Conservation (phyloP, 2,329 filamentous ascomycete species). For the Epichloe gansuensis region DNA sequence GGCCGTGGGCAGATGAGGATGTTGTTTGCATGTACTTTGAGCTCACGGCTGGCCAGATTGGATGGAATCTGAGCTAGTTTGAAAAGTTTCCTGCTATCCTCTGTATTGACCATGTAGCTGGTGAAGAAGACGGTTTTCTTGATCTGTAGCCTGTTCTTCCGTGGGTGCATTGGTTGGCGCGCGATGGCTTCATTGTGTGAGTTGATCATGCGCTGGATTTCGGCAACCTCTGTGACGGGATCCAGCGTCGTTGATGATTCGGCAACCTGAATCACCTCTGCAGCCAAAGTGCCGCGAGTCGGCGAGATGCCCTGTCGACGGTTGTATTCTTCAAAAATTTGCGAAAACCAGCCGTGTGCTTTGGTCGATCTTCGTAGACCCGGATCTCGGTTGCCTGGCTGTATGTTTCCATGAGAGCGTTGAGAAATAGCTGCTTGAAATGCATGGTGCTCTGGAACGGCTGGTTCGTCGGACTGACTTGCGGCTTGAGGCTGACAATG, state of each 20-base stretch:
- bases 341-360: slow-evolving; percentile 68
- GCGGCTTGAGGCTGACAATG: slow-evolving; percentile 77
- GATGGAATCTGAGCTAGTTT: slow-evolving; percentile 54
- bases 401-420: slow-evolving; percentile 77
- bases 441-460: slow-evolving; percentile 72
- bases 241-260: slow-evolving; percentile 64
- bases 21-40: slow-evolving; percentile 77
- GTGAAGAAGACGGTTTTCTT: slow-evolving; percentile 87
- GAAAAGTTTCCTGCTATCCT: slow-evolving; percentile 61
- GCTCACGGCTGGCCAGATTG: slow-evolving; percentile 52
- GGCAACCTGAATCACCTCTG: slow-evolving; percentile 77
- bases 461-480: slow-evolving; percentile 67
- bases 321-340: slow-evolving; percentile 78
- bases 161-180: slow-evolving; percentile 21
- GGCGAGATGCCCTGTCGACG: slow-evolving; percentile 34
- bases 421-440: slow-evolving; percentile 83
- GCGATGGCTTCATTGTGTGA: slow-evolving; percentile 55
- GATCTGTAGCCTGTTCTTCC: slow-evolving; percentile 48
- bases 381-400: slow-evolving; percentile 69
- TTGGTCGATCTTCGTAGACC: slow-evolving; percentile 55
- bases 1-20: slow-evolving; percentile 79
- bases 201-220: slow-evolving; percentile 84
- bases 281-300: slow-evolving; percentile 52
- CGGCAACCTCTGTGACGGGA: slow-evolving; percentile 65
- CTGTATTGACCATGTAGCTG: slow-evolving; percentile 68